Evolutionary conservation across 2,329 filamentous ascomycete genomes (phyloP), one percentile per base, ranked within the genome.

Genomic region (Aureobasidium uvarum): DNA sequence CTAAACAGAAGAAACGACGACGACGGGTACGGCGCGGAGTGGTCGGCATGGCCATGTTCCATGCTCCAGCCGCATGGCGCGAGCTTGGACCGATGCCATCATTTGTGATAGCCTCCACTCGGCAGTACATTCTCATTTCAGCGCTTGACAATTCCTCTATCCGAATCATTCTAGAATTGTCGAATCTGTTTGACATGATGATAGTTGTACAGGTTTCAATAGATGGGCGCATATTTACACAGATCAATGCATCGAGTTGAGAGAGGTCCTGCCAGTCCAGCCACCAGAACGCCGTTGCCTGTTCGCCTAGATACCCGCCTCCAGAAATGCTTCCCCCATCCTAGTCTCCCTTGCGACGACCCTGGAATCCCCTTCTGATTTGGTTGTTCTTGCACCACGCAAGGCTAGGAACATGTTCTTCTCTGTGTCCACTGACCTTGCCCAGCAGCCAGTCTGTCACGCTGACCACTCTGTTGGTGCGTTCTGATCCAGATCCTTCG

Each of bases 371-470:
- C 52, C 64, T 62, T 51, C 39, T 67, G 25, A 41, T 8, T 14
- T 67, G 55, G 16, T 46, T 56, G 41, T 71, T 67, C 50, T 72
- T 71, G 46, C 75, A 77, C 68, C 77, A 77, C 3, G 81, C 81
- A 62, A 82, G 71, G 48, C 78, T 81, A 10, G 77, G 76, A 23
- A 67, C 52, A 48, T 58, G 63, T 50, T 75, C 74, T 52, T 78
- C 77, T 55, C 77, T 77, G 51, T 71, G 74, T 48, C 83, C 84
- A 74, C 83, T 84, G 70, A 93, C 89, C 59, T 89, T 89, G 2
- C 93, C 92, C 45, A 98, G 81, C 69, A 99, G 79, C 94, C 95
- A 98, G 75, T 99, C 95, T 18, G 95, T 97, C 69, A 98, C 80
- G 16, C 90, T 92, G 18, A 98, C 92, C 23, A 99, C 90, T 73